phyloP scores from a whole-genome alignment of 192 early-diverging fungal genomes.

The Endogone sp. region DNA sequence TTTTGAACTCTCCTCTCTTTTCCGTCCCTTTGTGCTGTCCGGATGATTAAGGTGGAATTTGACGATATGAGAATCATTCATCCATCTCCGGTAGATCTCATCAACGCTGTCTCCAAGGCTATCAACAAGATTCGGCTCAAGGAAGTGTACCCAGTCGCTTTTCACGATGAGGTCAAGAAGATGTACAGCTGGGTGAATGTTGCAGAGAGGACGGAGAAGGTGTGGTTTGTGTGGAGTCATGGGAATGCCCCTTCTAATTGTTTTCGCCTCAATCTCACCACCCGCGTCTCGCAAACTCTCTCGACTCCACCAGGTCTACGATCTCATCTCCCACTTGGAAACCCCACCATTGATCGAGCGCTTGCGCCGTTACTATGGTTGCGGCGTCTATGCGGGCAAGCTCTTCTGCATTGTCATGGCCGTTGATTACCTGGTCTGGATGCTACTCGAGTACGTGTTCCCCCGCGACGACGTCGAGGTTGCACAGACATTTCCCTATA shows the following conservation, averaged over 20 bases:
- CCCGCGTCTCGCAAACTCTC: neutral
- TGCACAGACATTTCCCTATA: constrained; percentile 64
- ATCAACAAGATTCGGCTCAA: constrained; percentile 64
- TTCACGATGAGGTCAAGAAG: constrained; percentile 80
- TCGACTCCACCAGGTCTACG: constrained; percentile 60
- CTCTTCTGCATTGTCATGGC: constrained; percentile 88
- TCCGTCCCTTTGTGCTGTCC: neutral
- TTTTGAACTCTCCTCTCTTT: neutral
- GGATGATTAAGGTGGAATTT: neutral
- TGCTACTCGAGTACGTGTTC: constrained; percentile 78
- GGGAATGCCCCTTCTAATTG: neutral
- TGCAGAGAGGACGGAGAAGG: constrained; percentile 84
- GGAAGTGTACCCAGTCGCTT: constrained; percentile 58
- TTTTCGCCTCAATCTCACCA: neutral
- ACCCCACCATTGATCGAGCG: constrained; percentile 56
- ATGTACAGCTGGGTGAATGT: constrained; percentile 99
- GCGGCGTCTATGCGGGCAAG: constrained; percentile 88
- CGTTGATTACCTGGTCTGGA: constrained; percentile 77
- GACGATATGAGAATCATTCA: neutral
- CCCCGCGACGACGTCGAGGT: constrained; percentile 69
- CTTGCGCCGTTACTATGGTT: constrained; percentile 69
- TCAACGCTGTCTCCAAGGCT: constrained; percentile 65
- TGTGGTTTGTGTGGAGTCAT: constrained; percentile 19
- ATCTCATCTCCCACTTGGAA: constrained; percentile 60
- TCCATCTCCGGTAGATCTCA: constrained; percentile 52